Evolutionary conservation across 345 rosid species (phyloP), one percentile per base, ranked within the genome.

Genomic region (Citrus glauca): DNA sequence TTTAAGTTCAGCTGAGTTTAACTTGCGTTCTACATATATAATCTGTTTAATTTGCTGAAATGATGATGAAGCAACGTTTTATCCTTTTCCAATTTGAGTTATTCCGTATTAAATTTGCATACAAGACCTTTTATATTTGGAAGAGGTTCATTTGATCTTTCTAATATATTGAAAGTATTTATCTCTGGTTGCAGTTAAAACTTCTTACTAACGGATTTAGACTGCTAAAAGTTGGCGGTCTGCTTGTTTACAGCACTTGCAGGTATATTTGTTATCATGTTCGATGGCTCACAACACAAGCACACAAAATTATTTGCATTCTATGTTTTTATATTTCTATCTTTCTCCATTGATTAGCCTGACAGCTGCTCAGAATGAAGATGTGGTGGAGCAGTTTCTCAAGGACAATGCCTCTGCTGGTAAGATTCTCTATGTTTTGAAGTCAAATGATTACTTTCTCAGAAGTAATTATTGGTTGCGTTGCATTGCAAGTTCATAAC

Each of bases 191-290:
- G 87, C 92, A 93, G 98, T 82, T 91, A 48, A 92, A 91, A 80
- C 97, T 95, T 69, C 87, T 94, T 72, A 87, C 82, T 80, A 95
- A 91, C 84, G 99, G 99, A 76, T 95, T 91, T 72, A 84, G 88
- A 82, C 78, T 93, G 81, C 89, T 95, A 77, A 92, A 90, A 88
- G 88, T 81, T 67, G 97, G 94, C 32, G 99, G 99, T 32, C 82
- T 84, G 8, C 92, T 95, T 32, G 90, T 94, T 67, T 92, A 94
- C 85, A 95, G 99, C 88, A 95, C 98, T 78, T 95, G 99, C 95
- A 95, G 98, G 97, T 92, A 71, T 50, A 70, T 73, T 68, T 30
- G 33, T 83, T 22, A 5, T 25, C 66, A 40, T 24, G 30, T 19
- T 7, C 66, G 7, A 38, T 7, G 6, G 30, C 19, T 48, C 17